Evolutionary conservation across 306 rosid species (phyloP), one percentile per base, ranked within the genome.

Genomic region (Quercus berberidifolia): DNA sequence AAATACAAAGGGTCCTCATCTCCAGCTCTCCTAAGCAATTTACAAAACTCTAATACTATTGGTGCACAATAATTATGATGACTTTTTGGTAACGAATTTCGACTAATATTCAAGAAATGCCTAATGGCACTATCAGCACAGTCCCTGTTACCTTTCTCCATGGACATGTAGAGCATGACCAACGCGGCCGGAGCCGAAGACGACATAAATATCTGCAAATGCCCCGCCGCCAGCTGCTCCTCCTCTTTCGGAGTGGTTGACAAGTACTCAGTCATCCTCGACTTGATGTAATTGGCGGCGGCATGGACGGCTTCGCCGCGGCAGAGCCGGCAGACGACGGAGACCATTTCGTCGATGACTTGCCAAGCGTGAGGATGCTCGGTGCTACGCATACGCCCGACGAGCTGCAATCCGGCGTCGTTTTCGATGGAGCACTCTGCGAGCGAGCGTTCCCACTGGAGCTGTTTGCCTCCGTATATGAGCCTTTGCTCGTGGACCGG

Each of bases 1-100:
- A 86, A 4, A 76, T 90, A 93, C 77, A 93, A 49, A 83, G 75
- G 74, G 17, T 91, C 95, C 65, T 90, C 84, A 63, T 23, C 23
- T 19, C 80, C 88, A 17, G 81, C 75, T 46, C 81, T 67, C 74
- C 89, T 88, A 70, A 94, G 91, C 83, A 86, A 77, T 54, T 79
- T 88, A 80, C 97, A 92, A 49, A 94, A 85, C 86, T 92, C 91
- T 62, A 92, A 80, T n/a, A 84, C 84, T 54, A 83, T 79, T 1
- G 77, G 82, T n/a, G 84, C 84, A 15, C 91, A 88, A 74, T 64
- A 75, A 81, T 54, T 41, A 69, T 83, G 84, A 56, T 75, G 78
- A 5, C 69, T 33, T 77, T 85, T 83, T 3, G 91, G 71, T 51
- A 76, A 59, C 4, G 67, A 19, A 20, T 71, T 31, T 26, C 80